Conservation (phyloP, 2,329 filamentous ascomycete species). For the Stagonosporopsis cucurbitacearum region DNA sequence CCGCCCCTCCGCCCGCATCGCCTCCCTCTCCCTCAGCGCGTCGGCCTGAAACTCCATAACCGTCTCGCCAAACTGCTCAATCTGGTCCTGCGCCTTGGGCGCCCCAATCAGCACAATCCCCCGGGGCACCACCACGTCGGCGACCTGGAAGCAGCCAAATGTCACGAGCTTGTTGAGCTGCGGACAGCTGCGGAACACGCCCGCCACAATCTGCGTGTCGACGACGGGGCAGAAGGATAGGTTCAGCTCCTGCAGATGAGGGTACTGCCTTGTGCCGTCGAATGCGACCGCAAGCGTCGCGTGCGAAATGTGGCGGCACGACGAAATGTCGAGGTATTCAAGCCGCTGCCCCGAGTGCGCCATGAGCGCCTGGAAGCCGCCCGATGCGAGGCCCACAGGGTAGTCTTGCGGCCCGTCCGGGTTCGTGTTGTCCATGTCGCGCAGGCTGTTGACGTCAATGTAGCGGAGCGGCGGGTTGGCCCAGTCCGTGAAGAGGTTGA, state of each 20-base stretch:
- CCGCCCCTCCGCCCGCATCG: conserved; percentile 20
- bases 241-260: conserved; percentile 73
- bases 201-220: conserved; percentile 68
- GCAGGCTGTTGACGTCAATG: conserved; percentile 78
- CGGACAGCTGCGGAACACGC: conserved; percentile 70
- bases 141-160: conserved; percentile 68
- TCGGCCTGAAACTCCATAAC: conserved; percentile 42
- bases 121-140: conserved; percentile 61
- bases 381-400: conserved; percentile 73
- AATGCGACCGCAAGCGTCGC: conserved; percentile 79
- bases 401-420: conserved; percentile 67
- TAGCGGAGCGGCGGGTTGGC: conserved; percentile 72
- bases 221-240: conserved; percentile 76
- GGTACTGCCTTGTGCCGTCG: conserved; percentile 64
- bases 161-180: conserved; percentile 63
- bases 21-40: conserved; percentile 9
- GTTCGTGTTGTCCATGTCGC: conserved; percentile 74
- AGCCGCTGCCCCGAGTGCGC: conserved; percentile 75
- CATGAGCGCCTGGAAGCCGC: conserved; percentile 83
- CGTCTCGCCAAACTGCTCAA: conserved; percentile 57
- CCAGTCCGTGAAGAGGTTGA: conserved; percentile 77
- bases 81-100: conserved; percentile 63
- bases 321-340: conserved; percentile 75
- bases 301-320: conserved; percentile 80
- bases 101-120: conserved; percentile 67